Conservation (phyloP, 2,329 filamentous ascomycete genomes). For the Aspergillus floridensis region DNA sequence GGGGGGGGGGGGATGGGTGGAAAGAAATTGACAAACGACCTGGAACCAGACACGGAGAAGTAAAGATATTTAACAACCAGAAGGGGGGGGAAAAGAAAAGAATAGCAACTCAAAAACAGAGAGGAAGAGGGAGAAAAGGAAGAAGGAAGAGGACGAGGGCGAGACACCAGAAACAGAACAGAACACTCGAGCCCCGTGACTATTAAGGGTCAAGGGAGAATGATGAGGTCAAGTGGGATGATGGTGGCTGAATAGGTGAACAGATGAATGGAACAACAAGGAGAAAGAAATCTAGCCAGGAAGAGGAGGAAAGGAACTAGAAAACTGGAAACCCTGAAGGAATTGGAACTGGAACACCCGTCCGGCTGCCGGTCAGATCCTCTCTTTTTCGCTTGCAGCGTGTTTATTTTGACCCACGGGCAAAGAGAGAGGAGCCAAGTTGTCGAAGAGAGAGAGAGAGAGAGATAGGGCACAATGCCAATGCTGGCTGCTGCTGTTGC, state of each 20-base stretch:
- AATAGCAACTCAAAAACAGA: slow-evolving; percentile 17
- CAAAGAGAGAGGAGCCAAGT: not conserved
- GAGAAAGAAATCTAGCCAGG: not conserved
- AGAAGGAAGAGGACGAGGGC: slow-evolving; percentile 15
- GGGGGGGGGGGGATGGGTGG: not conserved
- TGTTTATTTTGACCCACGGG: slow-evolving; percentile 39
- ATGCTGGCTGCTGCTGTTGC: no score
- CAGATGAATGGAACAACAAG: not conserved
- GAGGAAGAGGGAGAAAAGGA: slow-evolving; percentile 27
- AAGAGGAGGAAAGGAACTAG: not conserved
- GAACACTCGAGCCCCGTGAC: slow-evolving; percentile 17
- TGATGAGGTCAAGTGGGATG: slow-evolving; percentile 16
- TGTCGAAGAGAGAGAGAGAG: not conserved
- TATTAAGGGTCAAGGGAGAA: slow-evolving; percentile 10
- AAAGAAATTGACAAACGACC: not conserved
- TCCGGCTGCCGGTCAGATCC: slow-evolving; percentile 10
- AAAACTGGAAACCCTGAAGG: not conserved
- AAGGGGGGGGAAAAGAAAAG: slow-evolving; percentile 10
- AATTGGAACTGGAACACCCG: not conserved
- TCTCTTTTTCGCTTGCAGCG: slow-evolving; percentile 20
- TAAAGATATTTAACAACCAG: slow-evolving; percentile 3
- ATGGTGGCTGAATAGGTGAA: not conserved
- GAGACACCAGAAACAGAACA: slow-evolving; percentile 14
- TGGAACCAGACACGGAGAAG: not conserved
- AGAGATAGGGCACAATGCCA: not conserved